These are phyloP conservation scores for Prinsepia uniflora DNA, from an alignment of 306 rosid genomes.

Conservation along the genomic window DNA sequence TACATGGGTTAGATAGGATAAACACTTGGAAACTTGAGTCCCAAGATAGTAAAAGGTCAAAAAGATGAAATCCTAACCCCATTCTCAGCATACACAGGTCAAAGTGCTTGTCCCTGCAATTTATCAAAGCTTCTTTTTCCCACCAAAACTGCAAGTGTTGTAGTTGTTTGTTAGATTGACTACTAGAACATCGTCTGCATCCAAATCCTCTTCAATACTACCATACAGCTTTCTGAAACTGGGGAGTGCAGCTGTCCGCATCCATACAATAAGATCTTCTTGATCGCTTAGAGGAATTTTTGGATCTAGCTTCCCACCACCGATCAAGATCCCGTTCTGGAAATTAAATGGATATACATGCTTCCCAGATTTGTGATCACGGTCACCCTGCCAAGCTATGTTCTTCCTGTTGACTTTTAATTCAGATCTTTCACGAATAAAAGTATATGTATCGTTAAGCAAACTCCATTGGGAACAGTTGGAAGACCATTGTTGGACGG, in stretches of 20 bases:
- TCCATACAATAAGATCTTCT: slow-evolving; percentile 97
- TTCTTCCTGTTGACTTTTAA: slow-evolving; percentile 73
- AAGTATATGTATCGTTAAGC: slow-evolving; percentile 74
- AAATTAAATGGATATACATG: slow-evolving; percentile 87
- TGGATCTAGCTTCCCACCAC: slow-evolving; percentile 77
- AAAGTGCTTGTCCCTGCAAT: background rate
- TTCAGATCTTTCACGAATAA: slow-evolving; percentile 57
- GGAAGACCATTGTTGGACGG: slow-evolving; percentile 65
- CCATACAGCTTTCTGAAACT: slow-evolving; percentile 89
- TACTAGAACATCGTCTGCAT: slow-evolving; percentile 64
- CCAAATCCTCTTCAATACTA: slow-evolving; percentile 86
- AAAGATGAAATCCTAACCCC: no score
- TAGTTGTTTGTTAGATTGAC: slow-evolving; percentile 73
- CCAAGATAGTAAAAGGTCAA: background rate
- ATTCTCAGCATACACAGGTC: background rate
- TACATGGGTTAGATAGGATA: background rate
- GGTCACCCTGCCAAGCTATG: slow-evolving; percentile 97
- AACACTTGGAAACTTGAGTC: background rate
- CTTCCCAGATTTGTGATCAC: slow-evolving; percentile 80
- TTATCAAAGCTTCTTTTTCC: slow-evolving; percentile 60
- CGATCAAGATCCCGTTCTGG: slow-evolving; percentile 83
- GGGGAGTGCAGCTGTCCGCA: slow-evolving; percentile 98
- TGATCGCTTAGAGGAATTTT: slow-evolving; percentile 77
- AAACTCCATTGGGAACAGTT: slow-evolving; percentile 89
- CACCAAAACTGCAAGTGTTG: slow-evolving; percentile 90